Base-by-base conservation (phyloP, 495 filamentous ascomycete genomes). In the Penicillium dipodomyicola region DNA sequence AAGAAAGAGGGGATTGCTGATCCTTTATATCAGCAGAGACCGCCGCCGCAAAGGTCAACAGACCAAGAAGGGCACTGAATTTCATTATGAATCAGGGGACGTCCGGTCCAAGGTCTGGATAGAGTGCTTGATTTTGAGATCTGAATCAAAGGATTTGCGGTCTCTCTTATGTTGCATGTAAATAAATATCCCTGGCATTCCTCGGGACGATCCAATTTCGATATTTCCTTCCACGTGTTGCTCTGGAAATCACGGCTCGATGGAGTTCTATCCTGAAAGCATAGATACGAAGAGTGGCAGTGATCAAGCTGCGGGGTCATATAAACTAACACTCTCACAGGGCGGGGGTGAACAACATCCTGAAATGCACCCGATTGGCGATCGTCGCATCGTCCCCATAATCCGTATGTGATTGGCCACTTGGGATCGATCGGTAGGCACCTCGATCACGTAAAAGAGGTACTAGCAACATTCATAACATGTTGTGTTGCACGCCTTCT, bases 41-140 rank as follows among this genome's bases (percentile, higher is more conserved):
- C 15, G 72, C 63, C 11, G 62, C 64, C 12, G 70, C 63, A 48
- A 72, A 69, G 61, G 67, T 61, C 60, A 72, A 49, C 8, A 72
- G 56, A 33, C 68, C 70, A 25, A 74, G 17, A 45, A 72, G 59
- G 51, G 63, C 56, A 47, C 54, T 63, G 43, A 52, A 50, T 61
- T 72, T 62, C 72, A 74, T 74, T 40, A 37, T 61, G 49, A 44
- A n/a, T 47, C 22, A 47, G 15, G n/a, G 15, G 15, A 27, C 5
- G 10, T 19, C 15, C 25, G 32, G 12, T 46, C 4, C 29, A 39
- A 32, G 17, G n/a, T 20, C 3, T 44, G 41, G 7, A 33, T 22
- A n/a, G 14, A 27, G 2, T 35, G 41, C 22, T 54, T 47, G 23
- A 37, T 54, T 37, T 23, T 25, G 20, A 11, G 3, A 35, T 19